phyloP scores from a whole-genome alignment of 352 stramenopile species.

The Phytophthora foliorum region DNA sequence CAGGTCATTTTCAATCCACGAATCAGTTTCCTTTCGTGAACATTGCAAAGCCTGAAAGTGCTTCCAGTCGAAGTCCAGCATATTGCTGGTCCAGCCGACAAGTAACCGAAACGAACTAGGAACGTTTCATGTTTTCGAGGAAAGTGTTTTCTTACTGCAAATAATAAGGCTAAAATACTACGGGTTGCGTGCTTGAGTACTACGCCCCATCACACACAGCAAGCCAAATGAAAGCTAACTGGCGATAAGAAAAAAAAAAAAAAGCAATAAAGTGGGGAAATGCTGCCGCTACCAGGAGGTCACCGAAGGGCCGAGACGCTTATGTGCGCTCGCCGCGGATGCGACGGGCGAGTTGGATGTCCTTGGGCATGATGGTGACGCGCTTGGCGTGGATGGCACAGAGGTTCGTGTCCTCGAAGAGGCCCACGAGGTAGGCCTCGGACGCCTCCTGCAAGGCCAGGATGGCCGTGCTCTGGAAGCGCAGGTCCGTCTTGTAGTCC shows the following conservation, averaged over 20 bases:
- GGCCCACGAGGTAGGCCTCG: slow-evolving; percentile 94
- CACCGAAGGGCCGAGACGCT: slow-evolving; percentile 21
- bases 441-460: slow-evolving; percentile 93
- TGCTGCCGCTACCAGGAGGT: background rate
- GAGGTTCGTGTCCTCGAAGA: slow-evolving; percentile 97
- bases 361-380: slow-evolving; percentile 98
- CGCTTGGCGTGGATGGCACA: slow-evolving; percentile 97
- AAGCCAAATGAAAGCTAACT: slow-evolving; percentile 40
- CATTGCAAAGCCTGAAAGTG: slow-evolving; percentile 1
- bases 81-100: no score
- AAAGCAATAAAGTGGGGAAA: background rate
- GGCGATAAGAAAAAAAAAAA: slow-evolving; percentile 43
- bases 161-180: slow-evolving; percentile 60
- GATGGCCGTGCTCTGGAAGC: slow-evolving; percentile 96
- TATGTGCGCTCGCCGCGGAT: slow-evolving; percentile 93
- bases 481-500: slow-evolving; percentile 97
- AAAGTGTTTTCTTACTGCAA: slow-evolving; percentile 47
- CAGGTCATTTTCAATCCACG: background rate
- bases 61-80: no score
- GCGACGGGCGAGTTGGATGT: slow-evolving; percentile 95
- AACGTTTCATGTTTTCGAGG: slow-evolving; percentile 21
- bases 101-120: background rate
- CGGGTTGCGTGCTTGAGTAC: slow-evolving; percentile 43
- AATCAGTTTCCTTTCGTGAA: slow-evolving; percentile 2
- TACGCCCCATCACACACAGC: slow-evolving; percentile 50